phyloP scores from a whole-genome alignment of 192 early-diverging fungal species.

The Pilobolus umbonatus region DNA sequence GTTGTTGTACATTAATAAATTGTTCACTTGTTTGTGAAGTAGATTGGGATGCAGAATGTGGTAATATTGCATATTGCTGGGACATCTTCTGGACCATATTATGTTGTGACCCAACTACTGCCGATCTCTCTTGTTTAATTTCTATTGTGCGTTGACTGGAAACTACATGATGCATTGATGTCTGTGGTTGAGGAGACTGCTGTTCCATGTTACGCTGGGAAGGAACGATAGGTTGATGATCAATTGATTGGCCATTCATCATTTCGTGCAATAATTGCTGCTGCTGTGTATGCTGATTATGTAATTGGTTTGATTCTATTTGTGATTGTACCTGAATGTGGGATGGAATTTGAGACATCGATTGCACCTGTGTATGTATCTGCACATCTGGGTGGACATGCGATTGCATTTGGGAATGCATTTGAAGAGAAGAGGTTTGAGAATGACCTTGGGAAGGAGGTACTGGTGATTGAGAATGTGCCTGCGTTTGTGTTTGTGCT shows the following conservation, averaged over 20 bases:
- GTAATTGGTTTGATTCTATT: too few relatives aligned
- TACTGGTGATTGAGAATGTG: too few relatives aligned
- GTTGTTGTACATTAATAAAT: constrained; percentile 4
- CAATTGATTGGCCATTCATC: neutral
- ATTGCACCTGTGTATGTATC: too few relatives aligned
- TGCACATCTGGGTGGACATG: too few relatives aligned
- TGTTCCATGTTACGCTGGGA: constrained; percentile 12
- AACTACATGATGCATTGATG: too few relatives aligned
- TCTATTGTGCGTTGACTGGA: neutral
- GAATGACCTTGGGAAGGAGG: too few relatives aligned
- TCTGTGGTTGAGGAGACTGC: constrained; percentile 12
- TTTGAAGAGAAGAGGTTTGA: too few relatives aligned
- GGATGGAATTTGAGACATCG: too few relatives aligned
- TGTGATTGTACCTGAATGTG: too few relatives aligned
- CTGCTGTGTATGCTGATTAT: too few relatives aligned
- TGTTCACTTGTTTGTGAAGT: constrained; percentile 8
- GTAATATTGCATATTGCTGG: neutral
- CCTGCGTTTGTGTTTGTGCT: too few relatives aligned
- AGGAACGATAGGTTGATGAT: constrained; percentile 13
- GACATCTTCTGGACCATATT: constrained; percentile 2
- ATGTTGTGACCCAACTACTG: constrained; percentile 8
- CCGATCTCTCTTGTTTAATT: constrained; percentile 13
- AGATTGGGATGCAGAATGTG: neutral
- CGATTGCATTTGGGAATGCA: too few relatives aligned
- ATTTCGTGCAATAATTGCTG: neutral